Base-by-base conservation (phyloP, 805 yeast genomes). In the Hanseniaspora clermontiae region DNA sequence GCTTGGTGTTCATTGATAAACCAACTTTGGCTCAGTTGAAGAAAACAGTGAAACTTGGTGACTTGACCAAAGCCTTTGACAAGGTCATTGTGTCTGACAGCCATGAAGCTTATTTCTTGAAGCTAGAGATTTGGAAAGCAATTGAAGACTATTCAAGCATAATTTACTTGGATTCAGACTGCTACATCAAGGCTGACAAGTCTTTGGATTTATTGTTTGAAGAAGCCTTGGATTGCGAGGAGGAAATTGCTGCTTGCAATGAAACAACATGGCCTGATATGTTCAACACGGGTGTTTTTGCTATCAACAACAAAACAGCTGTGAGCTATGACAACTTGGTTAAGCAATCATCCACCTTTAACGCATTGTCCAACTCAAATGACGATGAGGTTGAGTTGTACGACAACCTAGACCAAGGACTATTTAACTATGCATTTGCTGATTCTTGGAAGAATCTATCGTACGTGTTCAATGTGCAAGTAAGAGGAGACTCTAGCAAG, bases 401-500 rank as follows among this genome's bases (percentile, higher is more conserved):
- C 62, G 97, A 89, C 68, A 95, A 95, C 43, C 91, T 95, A 2
- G 97, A 89, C 69, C 97, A 89, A 68, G 97, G 97, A 12, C 73
- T 89, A 39, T 72, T 89, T 60, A 89, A 89, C 68, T 86, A 31
- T 46, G 36, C 10, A 19, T 54, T 48, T 27, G n/a, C 57, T 3
- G 58, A 62, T 34, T 57, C 62, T 14, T 90, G 97, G 96, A 68
- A 74, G 36, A 75, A 79, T 49, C 70, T 93, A 49, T 90, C 97
- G 1, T 91, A 90, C 63, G 62, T 79, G 48, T 91, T 81, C 73
- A 91, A 91, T 64, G 95, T 91, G 36, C 91, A 97, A 57, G 70
- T 61, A 2, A 50, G 51, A 36, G 48, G 51, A 36, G 48, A 27
- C 5, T 5, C n/a, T 36, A n/a, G 38, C 27, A 24, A 24, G 17